phyloP scores from a whole-genome alignment of 2,329 filamentous ascomycete genomes.

The Pezizomycotina sp. region DNA sequence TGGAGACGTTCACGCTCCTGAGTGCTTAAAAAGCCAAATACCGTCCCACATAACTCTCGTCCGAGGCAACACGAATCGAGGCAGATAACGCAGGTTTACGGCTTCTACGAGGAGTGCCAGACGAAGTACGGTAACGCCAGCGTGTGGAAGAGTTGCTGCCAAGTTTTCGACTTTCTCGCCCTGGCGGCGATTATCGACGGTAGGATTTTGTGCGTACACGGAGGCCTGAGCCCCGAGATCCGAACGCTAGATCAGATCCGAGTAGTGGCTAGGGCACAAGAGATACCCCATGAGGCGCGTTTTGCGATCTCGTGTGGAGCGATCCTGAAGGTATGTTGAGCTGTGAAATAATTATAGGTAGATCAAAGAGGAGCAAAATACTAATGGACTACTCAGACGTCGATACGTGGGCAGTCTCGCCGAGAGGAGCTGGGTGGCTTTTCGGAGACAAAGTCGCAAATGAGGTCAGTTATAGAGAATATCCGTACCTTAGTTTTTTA shows the following conservation, averaged over 20 bases:
- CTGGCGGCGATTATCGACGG: conserved; percentile 58
- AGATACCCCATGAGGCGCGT: conserved; percentile 64
- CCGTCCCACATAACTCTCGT: conserved; percentile 57
- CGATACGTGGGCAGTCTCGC: conserved; percentile 53
- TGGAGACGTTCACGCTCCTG: conserved; percentile 56
- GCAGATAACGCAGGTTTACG: conserved; percentile 63
- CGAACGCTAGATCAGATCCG: conserved; percentile 59
- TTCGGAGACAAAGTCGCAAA: conserved; percentile 49
- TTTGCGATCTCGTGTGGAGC: conserved; percentile 62
- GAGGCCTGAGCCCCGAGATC: conserved; percentile 55
- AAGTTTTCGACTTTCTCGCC: conserved; percentile 62
- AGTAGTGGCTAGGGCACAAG: conserved; percentile 55
- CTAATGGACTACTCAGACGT: conserved; percentile 32
- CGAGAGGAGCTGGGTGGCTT: conserved; percentile 44
- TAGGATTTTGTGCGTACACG: conserved; percentile 57
- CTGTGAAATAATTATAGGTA: neutral
- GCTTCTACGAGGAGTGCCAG: conserved; percentile 62
- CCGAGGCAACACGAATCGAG: conserved; percentile 61
- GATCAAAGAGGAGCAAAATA: neutral
- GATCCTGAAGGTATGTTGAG: conserved; percentile 41
- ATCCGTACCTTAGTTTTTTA: too few species aligned
- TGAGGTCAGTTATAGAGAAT: conserved; percentile 32
- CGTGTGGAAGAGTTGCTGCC: conserved; percentile 64
- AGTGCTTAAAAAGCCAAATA: conserved; percentile 61
- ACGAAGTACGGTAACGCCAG: conserved; percentile 63